Base-by-base conservation (phyloP, 2,329 filamentous ascomycete species). In the Alternaria sp. region DNA sequence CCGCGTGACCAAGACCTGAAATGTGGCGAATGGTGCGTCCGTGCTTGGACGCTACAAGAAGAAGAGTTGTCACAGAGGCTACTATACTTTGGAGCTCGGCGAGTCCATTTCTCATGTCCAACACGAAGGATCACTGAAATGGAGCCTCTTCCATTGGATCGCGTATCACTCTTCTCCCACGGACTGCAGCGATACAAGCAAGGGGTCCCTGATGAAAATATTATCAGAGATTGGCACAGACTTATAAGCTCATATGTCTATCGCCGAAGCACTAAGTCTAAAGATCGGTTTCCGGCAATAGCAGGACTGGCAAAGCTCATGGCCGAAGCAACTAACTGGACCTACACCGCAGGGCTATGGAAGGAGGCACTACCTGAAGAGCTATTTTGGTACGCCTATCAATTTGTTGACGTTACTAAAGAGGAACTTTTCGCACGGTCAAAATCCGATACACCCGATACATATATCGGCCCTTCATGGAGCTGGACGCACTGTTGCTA, bases 31-130 rank as follows among this genome's bases (percentile, higher is more conserved):
- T 55, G 52, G 32, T 25, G 0, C 6, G 0, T 19, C 6, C 52
- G 52, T 0, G 52, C 52, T 17, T 55, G 52, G 52, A 55, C 52
- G 6, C 43, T 55, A 3, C 52, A 55, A 44, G 52, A 55, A 13
- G 10, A 55, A 26, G 21, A 55, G 9, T 3, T 45, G 21, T 44
- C 52, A 15, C 21, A 23, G 11, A 36, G 52, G 3, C 9, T 25
- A 12, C 32, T 55, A 0, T 45, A 3, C 36, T 55, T 55, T 30
- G 52, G 52, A 1, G 9, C 17, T 5, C 3, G 21, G 0, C 52
- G 36, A 23, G 43, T 45, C 1, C 43, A 55, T 28, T n/a, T 55
- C 5, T 44, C 12, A 4, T 55, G 52, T 3, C 36, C 52, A 12
- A 2, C 11, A 23, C 32, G 17, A 15, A 45, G 6, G 0, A 15